Percentiles rank a stretch among this genome's conserved stretches.
Conservation (phyloP, 352 stramenopile species). For the Globisporangium camurandrum region DNA sequence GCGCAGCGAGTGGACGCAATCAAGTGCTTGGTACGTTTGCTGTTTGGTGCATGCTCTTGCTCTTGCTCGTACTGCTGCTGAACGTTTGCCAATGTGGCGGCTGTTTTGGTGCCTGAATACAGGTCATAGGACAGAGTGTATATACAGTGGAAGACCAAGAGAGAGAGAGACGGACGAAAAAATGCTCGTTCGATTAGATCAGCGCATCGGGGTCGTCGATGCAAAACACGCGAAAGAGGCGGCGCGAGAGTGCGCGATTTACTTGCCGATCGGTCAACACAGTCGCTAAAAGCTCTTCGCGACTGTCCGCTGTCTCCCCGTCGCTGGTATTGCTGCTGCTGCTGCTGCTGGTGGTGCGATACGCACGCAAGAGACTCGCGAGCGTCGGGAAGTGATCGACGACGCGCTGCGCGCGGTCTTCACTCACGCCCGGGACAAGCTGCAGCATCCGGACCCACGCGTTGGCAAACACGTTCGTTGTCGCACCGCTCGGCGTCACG, state of each 20-base stretch:
- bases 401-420: constrained; percentile 59
- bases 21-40: too few species aligned
- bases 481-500: constrained; percentile 32
- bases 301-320: too few species aligned
- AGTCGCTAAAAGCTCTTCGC: constrained; percentile 49
- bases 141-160: too few species aligned
- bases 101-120: too few species aligned
- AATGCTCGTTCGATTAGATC: constrained; percentile 21
- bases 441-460: constrained; percentile 76
- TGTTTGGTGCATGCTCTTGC: too few species aligned
- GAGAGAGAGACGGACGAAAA: constrained; percentile 19
- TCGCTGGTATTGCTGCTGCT: constrained; percentile 6
- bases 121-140: too few species aligned
- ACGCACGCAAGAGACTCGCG: constrained; percentile 35
- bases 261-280: constrained; percentile 35
- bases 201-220: constrained; percentile 24
- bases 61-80: too few species aligned
- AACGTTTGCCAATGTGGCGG: too few species aligned
- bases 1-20: too few species aligned
- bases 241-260: constrained; percentile 39
- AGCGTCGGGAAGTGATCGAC: constrained; percentile 58
- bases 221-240: constrained; percentile 52
- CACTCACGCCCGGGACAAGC: constrained; percentile 64
- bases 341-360: constrained; percentile 28
- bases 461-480: constrained; percentile 40